Evolutionary conservation across 2,329 filamentous ascomycete genomes (phyloP).

Genomic region (Myriangium duriaei): DNA sequence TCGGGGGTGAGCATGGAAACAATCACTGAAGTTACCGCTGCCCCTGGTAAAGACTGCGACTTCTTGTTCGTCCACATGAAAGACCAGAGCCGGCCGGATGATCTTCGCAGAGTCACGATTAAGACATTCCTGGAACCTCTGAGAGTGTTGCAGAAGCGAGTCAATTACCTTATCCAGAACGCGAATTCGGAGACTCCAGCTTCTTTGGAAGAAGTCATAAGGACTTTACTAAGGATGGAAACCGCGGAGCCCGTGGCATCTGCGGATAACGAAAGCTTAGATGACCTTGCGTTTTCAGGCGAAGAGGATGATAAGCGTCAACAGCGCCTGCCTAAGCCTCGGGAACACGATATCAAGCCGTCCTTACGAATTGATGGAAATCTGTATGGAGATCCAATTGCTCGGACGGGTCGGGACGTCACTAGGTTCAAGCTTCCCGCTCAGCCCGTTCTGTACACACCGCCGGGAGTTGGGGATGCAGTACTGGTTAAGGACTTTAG

Average conservation of each 20-base stretch:
- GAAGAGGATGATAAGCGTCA: conserved; percentile 25
- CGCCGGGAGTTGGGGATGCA: conserved; percentile 63
- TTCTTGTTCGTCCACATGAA: conserved; percentile 71
- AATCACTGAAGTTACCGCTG: conserved; percentile 80
- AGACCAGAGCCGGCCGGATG: conserved; percentile 43
- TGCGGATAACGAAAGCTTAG: conserved; percentile 80
- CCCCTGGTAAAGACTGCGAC: conserved; percentile 74
- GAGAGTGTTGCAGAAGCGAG: conserved; percentile 63
- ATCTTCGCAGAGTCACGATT: conserved; percentile 64
- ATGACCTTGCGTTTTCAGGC: conserved; percentile 51
- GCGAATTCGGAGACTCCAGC: conserved; percentile 59
- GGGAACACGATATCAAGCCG: conserved; percentile 40
- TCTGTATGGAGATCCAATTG: conserved; percentile 37
- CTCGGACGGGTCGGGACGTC: conserved; percentile 32
- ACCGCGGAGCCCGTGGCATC: conserved; percentile 45
- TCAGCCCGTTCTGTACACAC: conserved; percentile 71
- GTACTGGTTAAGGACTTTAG: conserved; percentile 74
- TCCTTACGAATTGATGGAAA: conserved; percentile 51
- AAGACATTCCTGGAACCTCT: conserved; percentile 90
- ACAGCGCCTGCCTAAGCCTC: conserved; percentile 25
- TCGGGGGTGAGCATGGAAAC: conserved; percentile 62
- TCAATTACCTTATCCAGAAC: conserved; percentile 78
- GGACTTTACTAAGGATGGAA: conserved; percentile 63
- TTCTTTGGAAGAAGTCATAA: conserved; percentile 56
- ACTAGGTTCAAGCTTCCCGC: conserved; percentile 72